Conservation (phyloP, 129 eudicot genomes). For the Pseudognaphalium luteoalbum region DNA sequence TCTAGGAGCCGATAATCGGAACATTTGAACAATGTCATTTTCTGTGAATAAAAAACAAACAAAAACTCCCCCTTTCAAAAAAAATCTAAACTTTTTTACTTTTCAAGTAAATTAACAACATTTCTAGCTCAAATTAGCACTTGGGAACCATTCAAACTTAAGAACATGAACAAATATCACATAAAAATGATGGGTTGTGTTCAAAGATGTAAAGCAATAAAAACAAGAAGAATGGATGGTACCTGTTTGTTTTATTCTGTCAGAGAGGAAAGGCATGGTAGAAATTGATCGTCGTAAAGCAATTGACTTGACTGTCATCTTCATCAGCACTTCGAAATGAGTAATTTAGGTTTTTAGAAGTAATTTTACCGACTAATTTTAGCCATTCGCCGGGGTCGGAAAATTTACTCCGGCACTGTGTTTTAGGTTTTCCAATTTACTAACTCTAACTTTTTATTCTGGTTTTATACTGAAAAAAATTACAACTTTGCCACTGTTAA, state of each 20-base stretch:
- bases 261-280: slow-evolving; percentile 43
- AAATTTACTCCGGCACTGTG: too few species aligned
- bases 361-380: too few species aligned
- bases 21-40: slow-evolving; percentile 81
- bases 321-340: too few species aligned
- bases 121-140: neutral
- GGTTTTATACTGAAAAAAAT: too few species aligned
- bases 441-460: too few species aligned
- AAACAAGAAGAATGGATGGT: neutral
- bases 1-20: slow-evolving; percentile 52
- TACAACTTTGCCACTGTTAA: too few species aligned
- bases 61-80: neutral
- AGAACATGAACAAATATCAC: neutral
- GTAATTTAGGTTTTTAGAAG: too few species aligned
- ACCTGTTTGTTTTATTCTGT: slow-evolving; percentile 91
- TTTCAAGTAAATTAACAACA: neutral
- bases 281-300: slow-evolving; percentile 60
- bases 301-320: too few species aligned
- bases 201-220: slow-evolving; percentile 1
- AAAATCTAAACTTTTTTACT: neutral
- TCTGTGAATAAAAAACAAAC: slow-evolving; percentile 46
- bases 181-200: neutral
- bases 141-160: neutral
- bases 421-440: too few species aligned
- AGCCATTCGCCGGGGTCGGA: too few species aligned